Conservation (phyloP, 148 eudicot genomes). For the Euryodendron excelsum region DNA sequence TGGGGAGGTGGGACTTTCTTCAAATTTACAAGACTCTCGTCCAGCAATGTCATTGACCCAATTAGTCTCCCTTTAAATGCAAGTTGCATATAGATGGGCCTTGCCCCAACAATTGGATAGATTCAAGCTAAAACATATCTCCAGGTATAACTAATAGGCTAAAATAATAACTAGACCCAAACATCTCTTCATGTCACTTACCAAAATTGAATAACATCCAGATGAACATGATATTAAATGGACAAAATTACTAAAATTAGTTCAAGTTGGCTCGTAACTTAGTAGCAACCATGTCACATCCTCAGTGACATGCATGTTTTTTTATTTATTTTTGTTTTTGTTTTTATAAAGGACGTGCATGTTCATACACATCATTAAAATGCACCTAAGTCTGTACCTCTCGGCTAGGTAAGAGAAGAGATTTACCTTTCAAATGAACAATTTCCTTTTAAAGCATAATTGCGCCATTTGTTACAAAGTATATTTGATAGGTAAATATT, state of each 20-base stretch:
- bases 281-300: neutral
- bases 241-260: neutral
- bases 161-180: neutral
- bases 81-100: slow-evolving; percentile 11
- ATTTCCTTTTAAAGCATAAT: neutral
- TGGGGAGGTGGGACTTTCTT: neutral
- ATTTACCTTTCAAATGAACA: neutral
- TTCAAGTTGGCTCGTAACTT: neutral
- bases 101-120: neutral
- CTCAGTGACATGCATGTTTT: slow-evolving; percentile 5
- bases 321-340: too few species aligned
- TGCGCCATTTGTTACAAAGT: neutral
- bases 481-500: neutral
- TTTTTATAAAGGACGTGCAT: too few species aligned
- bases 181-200: neutral
- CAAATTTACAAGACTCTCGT: neutral
- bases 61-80: neutral
- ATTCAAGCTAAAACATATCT: neutral
- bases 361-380: neutral
- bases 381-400: neutral
- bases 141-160: neutral
- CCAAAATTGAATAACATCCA: neutral
- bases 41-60: neutral
- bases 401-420: neutral
- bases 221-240: neutral